phyloP scores from a whole-genome alignment of 257 asterid species.

The Gardenia jasminoides region DNA sequence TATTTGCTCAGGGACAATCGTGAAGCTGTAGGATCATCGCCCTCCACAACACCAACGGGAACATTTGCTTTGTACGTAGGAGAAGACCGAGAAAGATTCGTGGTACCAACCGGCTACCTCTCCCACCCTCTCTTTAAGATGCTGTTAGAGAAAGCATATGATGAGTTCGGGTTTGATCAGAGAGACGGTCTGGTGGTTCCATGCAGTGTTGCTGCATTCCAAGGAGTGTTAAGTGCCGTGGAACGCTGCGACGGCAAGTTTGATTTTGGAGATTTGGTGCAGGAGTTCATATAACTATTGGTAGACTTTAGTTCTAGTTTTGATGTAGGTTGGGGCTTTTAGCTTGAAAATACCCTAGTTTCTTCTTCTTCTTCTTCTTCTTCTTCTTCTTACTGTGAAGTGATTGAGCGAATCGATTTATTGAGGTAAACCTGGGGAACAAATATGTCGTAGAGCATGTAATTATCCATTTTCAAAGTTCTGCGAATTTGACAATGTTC shows the following conservation, averaged over 20 bases:
- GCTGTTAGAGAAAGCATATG: conserved; percentile 59
- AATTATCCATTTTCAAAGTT: neutral
- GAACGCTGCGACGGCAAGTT: conserved; percentile 63
- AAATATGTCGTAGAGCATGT: neutral
- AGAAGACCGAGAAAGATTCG: conserved; percentile 62
- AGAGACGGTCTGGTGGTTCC: conserved; percentile 66
- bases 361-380: too few species aligned
- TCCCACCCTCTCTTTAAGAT: conserved; percentile 85
- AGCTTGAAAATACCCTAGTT: neutral
- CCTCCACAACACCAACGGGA: conserved; percentile 52
- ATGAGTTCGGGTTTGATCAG: conserved; percentile 66
- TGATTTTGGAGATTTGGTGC: conserved; percentile 59
- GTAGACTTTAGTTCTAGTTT: neutral
- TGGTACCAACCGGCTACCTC: conserved; percentile 65
- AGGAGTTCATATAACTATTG: conserved; percentile 49
- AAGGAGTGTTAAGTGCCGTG: conserved; percentile 58
- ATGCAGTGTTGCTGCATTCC: conserved; percentile 63
- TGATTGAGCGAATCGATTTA: too few species aligned
- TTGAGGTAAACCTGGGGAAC: neutral
- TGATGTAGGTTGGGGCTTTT: neutral
- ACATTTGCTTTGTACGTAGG: conserved; percentile 73
- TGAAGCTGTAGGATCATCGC: conserved; percentile 21
- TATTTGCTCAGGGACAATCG: conserved; percentile 33
- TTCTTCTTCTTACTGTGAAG: neutral
- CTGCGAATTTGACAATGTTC: neutral